phyloP scores from a whole-genome alignment of 805 yeast genomes.

The Tetrapisispora phaffii region DNA sequence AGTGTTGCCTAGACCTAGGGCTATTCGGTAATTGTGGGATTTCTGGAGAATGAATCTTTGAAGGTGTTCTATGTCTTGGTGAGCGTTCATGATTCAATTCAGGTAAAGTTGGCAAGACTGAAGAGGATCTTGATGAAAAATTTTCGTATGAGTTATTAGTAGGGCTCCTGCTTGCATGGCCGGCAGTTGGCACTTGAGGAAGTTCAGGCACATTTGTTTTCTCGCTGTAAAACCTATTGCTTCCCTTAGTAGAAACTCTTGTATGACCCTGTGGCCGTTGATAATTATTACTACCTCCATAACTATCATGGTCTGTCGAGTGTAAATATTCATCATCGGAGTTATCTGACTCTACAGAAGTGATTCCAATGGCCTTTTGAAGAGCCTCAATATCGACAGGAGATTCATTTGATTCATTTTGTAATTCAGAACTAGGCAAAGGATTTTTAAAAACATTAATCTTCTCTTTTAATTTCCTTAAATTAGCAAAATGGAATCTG shows the following conservation, averaged over 20 bases:
- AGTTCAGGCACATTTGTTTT: conserved; percentile 12
- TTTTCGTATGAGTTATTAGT: not conserved
- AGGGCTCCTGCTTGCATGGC: not conserved
- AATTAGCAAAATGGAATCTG: conserved; percentile 28
- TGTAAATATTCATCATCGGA: conserved; percentile 5
- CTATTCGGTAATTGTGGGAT: conserved; percentile 10
- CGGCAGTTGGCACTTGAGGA: conserved; percentile 7
- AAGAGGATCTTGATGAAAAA: conserved; percentile 4
- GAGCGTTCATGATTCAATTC: not conserved
- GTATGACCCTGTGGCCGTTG: conserved; percentile 2
- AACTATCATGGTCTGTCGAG: not conserved
- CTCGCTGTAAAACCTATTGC: not conserved
- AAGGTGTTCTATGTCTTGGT: conserved; percentile 1
- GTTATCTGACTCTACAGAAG: conserved; percentile 9
- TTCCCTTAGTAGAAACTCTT: conserved; percentile 1
- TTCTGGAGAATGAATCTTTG: not conserved
- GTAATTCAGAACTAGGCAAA: conserved; percentile 8
- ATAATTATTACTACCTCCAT: not conserved
- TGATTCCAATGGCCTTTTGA: conserved; percentile 30
- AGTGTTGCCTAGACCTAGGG: conserved; percentile 5
- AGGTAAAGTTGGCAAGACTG: conserved; percentile 15
- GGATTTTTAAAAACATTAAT: conserved; percentile 29
- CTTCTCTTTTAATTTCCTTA: conserved; percentile 27
- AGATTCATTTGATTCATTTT: conserved; percentile 7
- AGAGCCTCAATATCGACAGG: conserved; percentile 28